phyloP scores from a whole-genome alignment of 805 yeast genomes.

The Kurtzmaniella fragi region DNA sequence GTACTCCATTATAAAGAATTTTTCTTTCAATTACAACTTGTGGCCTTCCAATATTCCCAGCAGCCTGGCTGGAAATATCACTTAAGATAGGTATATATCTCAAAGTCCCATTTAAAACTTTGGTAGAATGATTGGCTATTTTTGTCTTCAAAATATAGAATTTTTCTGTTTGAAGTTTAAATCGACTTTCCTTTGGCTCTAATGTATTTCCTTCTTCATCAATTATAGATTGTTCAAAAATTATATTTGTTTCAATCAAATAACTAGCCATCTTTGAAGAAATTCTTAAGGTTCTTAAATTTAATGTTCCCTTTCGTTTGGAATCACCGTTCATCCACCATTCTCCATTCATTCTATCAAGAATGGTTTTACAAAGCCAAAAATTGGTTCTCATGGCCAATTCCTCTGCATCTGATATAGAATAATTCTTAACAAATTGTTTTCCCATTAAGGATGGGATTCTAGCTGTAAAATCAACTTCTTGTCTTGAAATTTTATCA shows the following conservation, averaged over 20 bases:
- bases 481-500: constrained; percentile 43
- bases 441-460: constrained; percentile 70
- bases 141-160: constrained; percentile 48
- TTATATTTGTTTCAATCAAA: constrained; percentile 46
- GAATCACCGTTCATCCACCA: constrained; percentile 46
- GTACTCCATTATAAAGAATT: constrained; percentile 66
- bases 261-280: constrained; percentile 56
- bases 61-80: constrained; percentile 11
- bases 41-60: constrained; percentile 9
- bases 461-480: constrained; percentile 39
- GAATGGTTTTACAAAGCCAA: constrained; percentile 73
- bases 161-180: constrained; percentile 37
- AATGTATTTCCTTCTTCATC: constrained; percentile 9
- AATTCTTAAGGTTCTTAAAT: constrained; percentile 60
- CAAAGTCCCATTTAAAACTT: constrained; percentile 47
- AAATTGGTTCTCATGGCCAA: constrained; percentile 56
- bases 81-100: constrained; percentile 51
- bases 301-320: constrained; percentile 51
- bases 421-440: constrained; percentile 62
- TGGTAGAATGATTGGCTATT: constrained; percentile 44
- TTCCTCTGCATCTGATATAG: constrained; percentile 52
- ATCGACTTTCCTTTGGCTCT: constrained; percentile 15
- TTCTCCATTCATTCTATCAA: constrained; percentile 53
- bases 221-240: constrained; percentile 28
- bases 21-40: constrained; percentile 45